Conservation (phyloP, 305 asterid species). For the Fraxinus sp. region DNA sequence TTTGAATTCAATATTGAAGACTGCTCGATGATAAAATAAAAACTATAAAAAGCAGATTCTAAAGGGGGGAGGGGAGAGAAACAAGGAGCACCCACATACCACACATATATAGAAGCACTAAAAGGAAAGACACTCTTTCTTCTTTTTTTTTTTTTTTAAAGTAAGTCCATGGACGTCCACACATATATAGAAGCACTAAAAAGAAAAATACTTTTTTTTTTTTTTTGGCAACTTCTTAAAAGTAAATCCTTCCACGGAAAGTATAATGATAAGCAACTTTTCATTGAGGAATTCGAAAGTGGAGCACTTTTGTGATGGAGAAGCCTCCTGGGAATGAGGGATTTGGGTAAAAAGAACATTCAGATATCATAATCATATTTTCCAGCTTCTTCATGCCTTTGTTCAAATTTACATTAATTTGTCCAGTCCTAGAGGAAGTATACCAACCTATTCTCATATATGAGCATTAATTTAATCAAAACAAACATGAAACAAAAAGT, state of each 20-base stretch:
- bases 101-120: conserved; percentile 16
- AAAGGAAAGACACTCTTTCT: conserved; percentile 35
- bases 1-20: background rate
- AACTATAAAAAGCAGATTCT: conserved; percentile 56
- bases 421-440: background rate
- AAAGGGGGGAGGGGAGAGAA: background rate
- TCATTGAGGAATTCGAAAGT: conserved; percentile 44
- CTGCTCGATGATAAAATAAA: conserved; percentile 25
- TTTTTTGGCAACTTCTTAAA: conserved; percentile 28
- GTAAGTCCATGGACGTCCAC: too few species aligned
- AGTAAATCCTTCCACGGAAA: conserved; percentile 48
- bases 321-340: conserved; percentile 71
- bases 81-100: conserved; percentile 22
- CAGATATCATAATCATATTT: conserved; percentile 22
- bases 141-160: too few species aligned
- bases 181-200: conserved; percentile 27
- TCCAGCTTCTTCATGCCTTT: conserved; percentile 28
- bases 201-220: conserved; percentile 37
- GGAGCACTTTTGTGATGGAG: conserved; percentile 52
- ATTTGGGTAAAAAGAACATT: conserved; percentile 32
- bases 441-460: background rate
- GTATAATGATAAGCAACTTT: conserved; percentile 68
- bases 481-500: background rate
- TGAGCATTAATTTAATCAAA: background rate
- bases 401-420: conserved; percentile 17